Conservation (phyloP, 2,329 filamentous ascomycete species). For the Apiospora phragmitis region DNA sequence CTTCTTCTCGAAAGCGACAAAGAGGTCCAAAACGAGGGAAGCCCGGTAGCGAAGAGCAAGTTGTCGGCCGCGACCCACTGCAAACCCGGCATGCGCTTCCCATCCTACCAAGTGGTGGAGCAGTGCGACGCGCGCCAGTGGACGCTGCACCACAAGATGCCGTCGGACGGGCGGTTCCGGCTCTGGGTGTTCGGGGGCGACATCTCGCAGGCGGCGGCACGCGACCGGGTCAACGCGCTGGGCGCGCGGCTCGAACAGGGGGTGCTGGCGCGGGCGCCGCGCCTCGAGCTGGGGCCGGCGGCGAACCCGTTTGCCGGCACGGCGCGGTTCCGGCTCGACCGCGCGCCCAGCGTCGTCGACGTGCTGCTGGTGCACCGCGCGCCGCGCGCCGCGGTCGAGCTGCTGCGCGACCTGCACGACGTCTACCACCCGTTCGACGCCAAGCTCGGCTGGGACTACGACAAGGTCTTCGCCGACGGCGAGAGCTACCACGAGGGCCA, state of each 20-base stretch:
- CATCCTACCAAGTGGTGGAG: constrained; percentile 56
- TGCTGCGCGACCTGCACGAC: constrained; percentile 50
- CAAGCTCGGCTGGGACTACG: constrained; percentile 54
- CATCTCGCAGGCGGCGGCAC: constrained; percentile 43
- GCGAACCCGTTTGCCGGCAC: constrained; percentile 17
- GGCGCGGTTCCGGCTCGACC: constrained; percentile 33
- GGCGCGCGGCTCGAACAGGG: constrained; percentile 42
- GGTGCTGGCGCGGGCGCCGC: constrained; percentile 43
- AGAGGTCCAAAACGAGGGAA: constrained; percentile 23
- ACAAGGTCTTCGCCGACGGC: constrained; percentile 57
- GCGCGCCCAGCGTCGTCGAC: constrained; percentile 51
- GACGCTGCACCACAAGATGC: constrained; percentile 55
- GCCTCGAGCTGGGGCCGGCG: constrained; percentile 23
- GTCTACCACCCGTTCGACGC: constrained; percentile 48
- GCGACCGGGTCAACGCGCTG: constrained; percentile 45
- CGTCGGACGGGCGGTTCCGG: constrained; percentile 54
- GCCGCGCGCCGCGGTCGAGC: constrained; percentile 46
- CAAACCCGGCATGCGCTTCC: constrained; percentile 55
- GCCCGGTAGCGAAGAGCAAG: constrained; percentile 27
- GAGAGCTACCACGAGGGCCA: constrained; percentile 53
- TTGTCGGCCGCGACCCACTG: constrained; percentile 42
- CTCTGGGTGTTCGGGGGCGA: constrained; percentile 62
- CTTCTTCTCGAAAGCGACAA: constrained; percentile 47
- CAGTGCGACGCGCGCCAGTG: constrained; percentile 54
- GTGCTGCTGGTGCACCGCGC: constrained; percentile 61